phyloP scores from a whole-genome alignment of 2,329 filamentous ascomycete genomes.

The Epichloe glyceriae region DNA sequence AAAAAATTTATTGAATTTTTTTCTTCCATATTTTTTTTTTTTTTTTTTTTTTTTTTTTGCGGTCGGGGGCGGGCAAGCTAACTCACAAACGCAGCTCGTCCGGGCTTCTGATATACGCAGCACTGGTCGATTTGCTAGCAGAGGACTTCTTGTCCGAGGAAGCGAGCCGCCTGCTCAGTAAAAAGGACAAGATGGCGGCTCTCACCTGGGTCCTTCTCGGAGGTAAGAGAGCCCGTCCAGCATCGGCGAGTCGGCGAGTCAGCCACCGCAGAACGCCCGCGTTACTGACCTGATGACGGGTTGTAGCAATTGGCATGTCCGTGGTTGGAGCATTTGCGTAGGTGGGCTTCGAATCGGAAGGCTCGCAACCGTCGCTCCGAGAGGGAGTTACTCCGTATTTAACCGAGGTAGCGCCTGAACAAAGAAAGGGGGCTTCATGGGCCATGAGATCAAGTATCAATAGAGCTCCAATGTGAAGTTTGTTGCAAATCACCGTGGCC shows the following conservation, averaged over 20 bases:
- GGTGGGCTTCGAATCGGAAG: constrained; percentile 17
- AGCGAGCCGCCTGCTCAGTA: constrained; percentile 33
- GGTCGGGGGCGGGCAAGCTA: neutral
- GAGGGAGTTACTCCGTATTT: too few species aligned
- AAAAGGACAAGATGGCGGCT: constrained; percentile 38
- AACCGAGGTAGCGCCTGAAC: too few species aligned
- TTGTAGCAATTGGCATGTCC: constrained; percentile 19
- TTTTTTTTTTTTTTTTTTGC: neutral
- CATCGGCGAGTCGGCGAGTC: too few species aligned
- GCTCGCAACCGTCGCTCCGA: too few species aligned
- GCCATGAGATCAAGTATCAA: too few species aligned
- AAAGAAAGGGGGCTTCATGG: too few species aligned
- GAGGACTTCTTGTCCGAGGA: constrained; percentile 54
- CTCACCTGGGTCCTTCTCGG: constrained; percentile 38
- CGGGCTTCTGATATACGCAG: constrained; percentile 48
- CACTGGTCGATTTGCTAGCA: constrained; percentile 49
- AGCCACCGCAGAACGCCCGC: neutral
- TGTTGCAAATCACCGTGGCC: constrained; percentile 13
- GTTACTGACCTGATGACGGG: neutral
- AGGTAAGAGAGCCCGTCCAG: constrained; percentile 24
- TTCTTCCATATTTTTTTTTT: too few species aligned
- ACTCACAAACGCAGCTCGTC: constrained; percentile 31
- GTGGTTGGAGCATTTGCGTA: constrained; percentile 21
- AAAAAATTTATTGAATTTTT: too few species aligned
- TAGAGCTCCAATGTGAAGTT: constrained; percentile 18